Conservation (phyloP, 257 asterid genomes). For the Nicotiana benthamiana region DNA sequence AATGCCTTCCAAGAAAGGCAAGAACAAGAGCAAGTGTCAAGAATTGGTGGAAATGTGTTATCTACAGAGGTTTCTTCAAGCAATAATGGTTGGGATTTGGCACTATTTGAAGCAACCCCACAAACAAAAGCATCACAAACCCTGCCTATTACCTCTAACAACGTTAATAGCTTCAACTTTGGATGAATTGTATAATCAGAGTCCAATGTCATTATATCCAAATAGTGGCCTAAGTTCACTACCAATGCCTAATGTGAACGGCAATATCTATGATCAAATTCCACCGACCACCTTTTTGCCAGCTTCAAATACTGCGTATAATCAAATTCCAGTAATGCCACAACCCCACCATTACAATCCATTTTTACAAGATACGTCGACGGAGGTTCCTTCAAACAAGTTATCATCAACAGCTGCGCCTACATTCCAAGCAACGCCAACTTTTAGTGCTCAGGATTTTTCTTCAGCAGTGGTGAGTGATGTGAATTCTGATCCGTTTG, state of each 20-base stretch:
- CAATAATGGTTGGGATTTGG: slow-evolving; percentile 30
- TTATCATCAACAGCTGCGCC: slow-evolving; percentile 16
- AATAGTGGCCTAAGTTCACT: background rate
- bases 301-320: background rate
- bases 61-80: background rate
- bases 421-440: slow-evolving; percentile 38
- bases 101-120: slow-evolving; percentile 18
- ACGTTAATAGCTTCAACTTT: background rate
- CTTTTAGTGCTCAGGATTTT: slow-evolving; percentile 37
- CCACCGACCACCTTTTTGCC: background rate
- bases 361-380: slow-evolving; percentile 36
- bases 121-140: slow-evolving; percentile 1
- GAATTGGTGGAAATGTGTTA: background rate
- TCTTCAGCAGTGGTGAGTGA: slow-evolving; percentile 10
- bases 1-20: slow-evolving; percentile 6
- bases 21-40: slow-evolving; percentile 2
- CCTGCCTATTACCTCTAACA: background rate
- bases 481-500: slow-evolving; percentile 47
- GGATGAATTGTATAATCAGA: slow-evolving; percentile 13
- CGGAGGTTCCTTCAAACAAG: background rate
- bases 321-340: slow-evolving; percentile 8
- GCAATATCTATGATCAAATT: background rate
- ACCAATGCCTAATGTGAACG: background rate
- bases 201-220: background rate
- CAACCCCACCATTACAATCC: slow-evolving; percentile 45